Evolutionary conservation across 805 yeast genomes (phyloP).

Genomic region (Cyberlindnera veronae): DNA sequence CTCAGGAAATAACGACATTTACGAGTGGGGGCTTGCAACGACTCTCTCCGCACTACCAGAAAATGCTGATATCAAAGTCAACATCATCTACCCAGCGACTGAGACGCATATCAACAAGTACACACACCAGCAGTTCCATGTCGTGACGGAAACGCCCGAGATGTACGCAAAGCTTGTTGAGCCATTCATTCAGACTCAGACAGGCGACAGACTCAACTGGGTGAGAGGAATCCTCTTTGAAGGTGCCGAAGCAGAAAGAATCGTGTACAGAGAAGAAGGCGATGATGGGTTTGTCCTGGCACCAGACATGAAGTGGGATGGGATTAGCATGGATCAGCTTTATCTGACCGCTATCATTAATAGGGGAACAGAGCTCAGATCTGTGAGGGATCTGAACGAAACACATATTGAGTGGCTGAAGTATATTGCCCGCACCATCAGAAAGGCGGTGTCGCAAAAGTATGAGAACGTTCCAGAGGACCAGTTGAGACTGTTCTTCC

Average conservation of each 20-base stretch:
- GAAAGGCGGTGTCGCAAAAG: conserved; percentile 41
- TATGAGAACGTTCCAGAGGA: conserved; percentile 52
- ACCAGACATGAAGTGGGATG: conserved; percentile 98
- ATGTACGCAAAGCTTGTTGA: conserved; percentile 56
- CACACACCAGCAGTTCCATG: conserved; percentile 52
- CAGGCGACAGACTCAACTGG: conserved; percentile 82
- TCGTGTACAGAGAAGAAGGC: conserved; percentile 49
- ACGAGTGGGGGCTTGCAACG: conserved; percentile 71
- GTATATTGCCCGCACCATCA: conserved; percentile 42
- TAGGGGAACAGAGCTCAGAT: conserved; percentile 56
- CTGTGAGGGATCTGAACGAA: conserved; percentile 68
- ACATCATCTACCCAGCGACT: conserved; percentile 86
- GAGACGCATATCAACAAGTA: conserved; percentile 78
- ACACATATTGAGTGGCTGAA: conserved; percentile 58
- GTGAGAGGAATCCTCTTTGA: conserved; percentile 77
- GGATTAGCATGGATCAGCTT: conserved; percentile 59
- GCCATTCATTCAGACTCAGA: conserved; percentile 76
- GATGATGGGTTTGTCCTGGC: conserved; percentile 64
- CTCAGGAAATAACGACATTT: conserved; percentile 75
- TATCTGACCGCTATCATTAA: conserved; percentile 77
- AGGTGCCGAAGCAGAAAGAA: conserved; percentile 81
- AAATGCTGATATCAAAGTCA: conserved; percentile 64
- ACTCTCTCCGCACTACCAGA: conserved; percentile 43
- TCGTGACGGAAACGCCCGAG: conserved; percentile 79
- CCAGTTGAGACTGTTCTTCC: conserved; percentile 74